These are phyloP conservation scores for Moniliophthora roreri DNA, from an alignment of 1,284 basidiomycete genomes.

Conservation along the genomic window DNA sequence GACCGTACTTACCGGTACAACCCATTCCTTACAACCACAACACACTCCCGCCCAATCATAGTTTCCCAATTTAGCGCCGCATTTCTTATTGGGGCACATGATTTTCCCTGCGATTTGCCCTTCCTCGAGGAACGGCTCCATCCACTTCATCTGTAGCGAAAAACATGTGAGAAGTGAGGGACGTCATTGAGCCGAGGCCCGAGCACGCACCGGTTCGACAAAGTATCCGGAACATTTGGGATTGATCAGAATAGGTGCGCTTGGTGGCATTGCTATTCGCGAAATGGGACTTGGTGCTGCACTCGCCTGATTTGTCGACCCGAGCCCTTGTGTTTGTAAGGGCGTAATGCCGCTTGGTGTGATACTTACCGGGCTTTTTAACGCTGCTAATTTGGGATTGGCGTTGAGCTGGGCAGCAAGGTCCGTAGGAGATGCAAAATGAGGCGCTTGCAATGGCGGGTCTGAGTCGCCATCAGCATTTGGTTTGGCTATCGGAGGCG, in stretches of 20 bases:
- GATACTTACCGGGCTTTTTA: constrained; percentile 22
- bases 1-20: constrained; percentile 68
- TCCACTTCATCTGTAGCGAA: constrained; percentile 82
- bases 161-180: neutral
- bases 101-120: constrained; percentile 88
- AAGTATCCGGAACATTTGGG: constrained; percentile 93
- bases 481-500: neutral
- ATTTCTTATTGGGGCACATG: constrained; percentile 88
- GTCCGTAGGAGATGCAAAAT: constrained; percentile 40
- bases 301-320: neutral
- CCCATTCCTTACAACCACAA: constrained; percentile 91
- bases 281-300: constrained; percentile 10
- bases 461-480: neutral
- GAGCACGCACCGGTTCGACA: constrained; percentile 80
- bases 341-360: constrained; percentile 3
- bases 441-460: constrained; percentile 18
- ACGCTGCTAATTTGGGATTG: constrained; percentile 54
- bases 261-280: constrained; percentile 23
- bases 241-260: constrained; percentile 71
- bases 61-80: constrained; percentile 88
- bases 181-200: neutral
- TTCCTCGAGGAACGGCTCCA: constrained; percentile 76
- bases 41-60: constrained; percentile 97
- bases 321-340: neutral
- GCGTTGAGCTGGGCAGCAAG: constrained; percentile 49